Evolutionary conservation across 768 basidiomycete genomes (phyloP).

Genomic region (Gymnopilus dilepis): DNA sequence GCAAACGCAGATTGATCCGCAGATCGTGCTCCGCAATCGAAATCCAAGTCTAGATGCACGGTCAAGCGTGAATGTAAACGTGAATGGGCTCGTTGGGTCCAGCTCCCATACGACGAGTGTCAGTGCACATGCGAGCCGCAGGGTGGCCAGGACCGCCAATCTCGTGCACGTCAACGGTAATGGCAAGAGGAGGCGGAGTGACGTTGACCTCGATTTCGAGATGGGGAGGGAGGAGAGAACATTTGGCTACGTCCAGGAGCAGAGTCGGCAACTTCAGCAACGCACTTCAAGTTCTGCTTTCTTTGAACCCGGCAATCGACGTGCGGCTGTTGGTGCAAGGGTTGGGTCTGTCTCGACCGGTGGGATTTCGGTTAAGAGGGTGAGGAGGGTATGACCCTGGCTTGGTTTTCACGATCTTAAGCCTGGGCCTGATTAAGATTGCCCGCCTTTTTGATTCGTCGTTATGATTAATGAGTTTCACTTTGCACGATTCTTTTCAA

Average conservation of each 20-base stretch:
- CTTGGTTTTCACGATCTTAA: too few species aligned
- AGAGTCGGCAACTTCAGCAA: neutral
- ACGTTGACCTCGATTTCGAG: neutral
- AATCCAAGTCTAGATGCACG: too few species aligned
- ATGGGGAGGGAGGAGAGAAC: neutral
- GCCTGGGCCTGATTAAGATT: too few species aligned
- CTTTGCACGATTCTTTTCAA: too few species aligned
- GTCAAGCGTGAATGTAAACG: neutral
- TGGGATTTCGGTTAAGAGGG: neutral
- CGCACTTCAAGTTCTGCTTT: neutral
- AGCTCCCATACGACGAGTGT: neutral
- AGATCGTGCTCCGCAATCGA: neutral
- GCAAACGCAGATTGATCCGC: slow-evolving; percentile 3
- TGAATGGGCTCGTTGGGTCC: neutral
- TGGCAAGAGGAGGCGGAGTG: neutral
- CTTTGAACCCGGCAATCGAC: neutral
- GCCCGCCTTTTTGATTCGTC: too few species aligned
- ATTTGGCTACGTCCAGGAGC: neutral
- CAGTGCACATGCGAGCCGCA: too few species aligned
- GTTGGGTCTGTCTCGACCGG: neutral
- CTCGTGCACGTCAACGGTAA: neutral
- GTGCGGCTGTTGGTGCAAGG: neutral
- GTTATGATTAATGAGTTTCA: too few species aligned
- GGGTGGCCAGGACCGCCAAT: too few species aligned
- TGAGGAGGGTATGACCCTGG: neutral